phyloP scores from a whole-genome alignment of 352 stramenopile species.

The Heterotrichella gracilis region DNA sequence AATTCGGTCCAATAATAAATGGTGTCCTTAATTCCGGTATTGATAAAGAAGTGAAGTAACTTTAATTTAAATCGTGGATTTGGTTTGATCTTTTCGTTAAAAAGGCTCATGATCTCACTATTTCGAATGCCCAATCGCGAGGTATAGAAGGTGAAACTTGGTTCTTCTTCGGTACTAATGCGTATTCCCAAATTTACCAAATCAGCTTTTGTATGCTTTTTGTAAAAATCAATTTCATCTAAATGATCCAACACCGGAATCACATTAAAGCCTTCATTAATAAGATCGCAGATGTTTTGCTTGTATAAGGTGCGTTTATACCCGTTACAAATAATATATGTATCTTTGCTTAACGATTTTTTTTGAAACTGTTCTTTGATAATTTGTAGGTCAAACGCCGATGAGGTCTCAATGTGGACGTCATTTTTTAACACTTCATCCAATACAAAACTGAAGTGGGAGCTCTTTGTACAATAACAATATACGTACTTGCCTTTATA shows the following conservation, averaged over 20 bases:
- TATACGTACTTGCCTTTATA: slow-evolving; percentile 9
- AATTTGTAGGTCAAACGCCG: slow-evolving; percentile 4
- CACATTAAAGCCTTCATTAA: neutral
- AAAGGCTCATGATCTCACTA: slow-evolving; percentile 5
- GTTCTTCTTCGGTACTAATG: neutral
- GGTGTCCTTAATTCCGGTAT: neutral
- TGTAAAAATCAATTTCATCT: neutral
- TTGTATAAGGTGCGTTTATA: slow-evolving; percentile 1
- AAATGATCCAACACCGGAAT: neutral
- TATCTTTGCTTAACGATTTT: neutral
- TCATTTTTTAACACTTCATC: slow-evolving; percentile 8
- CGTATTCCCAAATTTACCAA: neutral
- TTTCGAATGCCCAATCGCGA: neutral
- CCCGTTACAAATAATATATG: slow-evolving; percentile 8
- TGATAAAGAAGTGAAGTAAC: slow-evolving; percentile 1
- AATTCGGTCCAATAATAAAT: slow-evolving; percentile 4
- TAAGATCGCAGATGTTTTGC: slow-evolving; percentile 1
- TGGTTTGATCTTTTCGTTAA: neutral
- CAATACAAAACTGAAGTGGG: neutral
- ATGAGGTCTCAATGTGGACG: neutral
- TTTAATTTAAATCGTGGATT: neutral
- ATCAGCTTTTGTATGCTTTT: neutral
- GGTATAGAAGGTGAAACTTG: neutral
- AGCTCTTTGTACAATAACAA: slow-evolving; percentile 9
- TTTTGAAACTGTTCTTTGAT: slow-evolving; percentile 9